Conservation (phyloP, 2,329 filamentous ascomycete genomes). For the Chalaropsis thielavioides region DNA sequence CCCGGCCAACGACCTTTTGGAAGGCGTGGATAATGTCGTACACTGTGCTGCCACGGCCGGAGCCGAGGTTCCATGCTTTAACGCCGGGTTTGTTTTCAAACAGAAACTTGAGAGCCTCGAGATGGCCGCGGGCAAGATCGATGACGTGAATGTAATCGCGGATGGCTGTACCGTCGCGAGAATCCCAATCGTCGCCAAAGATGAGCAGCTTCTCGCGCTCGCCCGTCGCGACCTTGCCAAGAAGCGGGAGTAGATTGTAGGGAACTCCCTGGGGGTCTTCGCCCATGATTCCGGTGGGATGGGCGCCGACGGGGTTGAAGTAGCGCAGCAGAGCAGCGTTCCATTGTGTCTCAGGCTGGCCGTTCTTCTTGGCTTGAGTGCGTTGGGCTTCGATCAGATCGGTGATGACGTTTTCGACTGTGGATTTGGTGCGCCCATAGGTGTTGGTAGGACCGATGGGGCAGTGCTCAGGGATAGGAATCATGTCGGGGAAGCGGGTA, state of each 20-base stretch:
- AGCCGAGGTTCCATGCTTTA: constrained; percentile 92
- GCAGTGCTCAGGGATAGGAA: constrained; percentile 93
- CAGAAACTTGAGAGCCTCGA: constrained; percentile 81
- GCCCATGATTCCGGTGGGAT: constrained; percentile 93
- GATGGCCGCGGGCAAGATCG: constrained; percentile 73
- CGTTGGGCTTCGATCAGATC: constrained; percentile 82
- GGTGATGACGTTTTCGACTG: constrained; percentile 80
- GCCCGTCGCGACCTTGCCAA: constrained; percentile 91
- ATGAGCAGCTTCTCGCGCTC: constrained; percentile 88
- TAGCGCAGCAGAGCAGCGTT: constrained; percentile 89
- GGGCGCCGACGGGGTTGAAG: constrained; percentile 93
- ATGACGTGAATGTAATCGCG: constrained; percentile 97
- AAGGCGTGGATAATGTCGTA: constrained; percentile 97
- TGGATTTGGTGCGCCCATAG: constrained; percentile 92
- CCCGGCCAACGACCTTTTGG: constrained; percentile 67
- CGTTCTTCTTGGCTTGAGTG: constrained; percentile 64
- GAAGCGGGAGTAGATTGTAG: constrained; percentile 85
- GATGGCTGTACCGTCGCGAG: constrained; percentile 82
- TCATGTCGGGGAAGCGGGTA: constrained; percentile 93
- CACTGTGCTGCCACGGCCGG: constrained; percentile 85
- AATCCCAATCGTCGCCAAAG: constrained; percentile 87
- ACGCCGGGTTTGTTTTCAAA: constrained; percentile 74
- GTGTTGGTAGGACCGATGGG: constrained; percentile 94
- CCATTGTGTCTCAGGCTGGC: constrained; percentile 66
- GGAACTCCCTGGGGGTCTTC: constrained; percentile 93